Conservation (phyloP, 441 rosid genomes). For the Pelargonium hybrid region DNA sequence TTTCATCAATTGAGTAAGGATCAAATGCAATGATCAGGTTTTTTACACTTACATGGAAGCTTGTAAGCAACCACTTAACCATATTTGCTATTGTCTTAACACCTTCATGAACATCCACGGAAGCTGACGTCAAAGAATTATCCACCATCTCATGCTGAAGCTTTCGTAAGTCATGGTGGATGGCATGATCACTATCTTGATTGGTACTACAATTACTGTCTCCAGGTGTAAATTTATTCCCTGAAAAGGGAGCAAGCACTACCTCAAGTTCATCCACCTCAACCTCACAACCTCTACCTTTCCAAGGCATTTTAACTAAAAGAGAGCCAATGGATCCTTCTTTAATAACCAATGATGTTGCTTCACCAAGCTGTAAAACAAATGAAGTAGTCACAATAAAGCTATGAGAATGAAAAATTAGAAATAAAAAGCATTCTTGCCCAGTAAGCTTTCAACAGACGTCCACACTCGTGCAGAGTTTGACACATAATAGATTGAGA, state of each 20-base stretch:
- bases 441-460: too few relatives aligned
- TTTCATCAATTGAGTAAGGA: constrained; percentile 34
- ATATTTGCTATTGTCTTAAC: constrained; percentile 93
- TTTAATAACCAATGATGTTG: constrained; percentile 52
- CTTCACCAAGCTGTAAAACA: constrained; percentile 47
- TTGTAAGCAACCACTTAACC: constrained; percentile 84
- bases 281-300: constrained; percentile 66
- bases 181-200: constrained; percentile 26
- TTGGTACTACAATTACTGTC: constrained; percentile 26
- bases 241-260: constrained; percentile 48
- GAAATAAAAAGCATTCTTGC: background rate
- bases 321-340: constrained; percentile 95
- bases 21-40: constrained; percentile 78
- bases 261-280: constrained; percentile 91
- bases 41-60: constrained; percentile 66
- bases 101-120: constrained; percentile 84
- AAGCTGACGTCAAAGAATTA: constrained; percentile 31
- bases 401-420: too few relatives aligned
- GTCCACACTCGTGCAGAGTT: too few relatives aligned
- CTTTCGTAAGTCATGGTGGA: constrained; percentile 29
- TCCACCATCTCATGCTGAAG: constrained; percentile 32
- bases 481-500: too few relatives aligned
- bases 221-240: constrained; percentile 23
- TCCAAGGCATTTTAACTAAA: constrained; percentile 79
- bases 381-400: background rate